Conservation (phyloP, 1,139 yeast species). For the Keqinozyma sinolaborantium region DNA sequence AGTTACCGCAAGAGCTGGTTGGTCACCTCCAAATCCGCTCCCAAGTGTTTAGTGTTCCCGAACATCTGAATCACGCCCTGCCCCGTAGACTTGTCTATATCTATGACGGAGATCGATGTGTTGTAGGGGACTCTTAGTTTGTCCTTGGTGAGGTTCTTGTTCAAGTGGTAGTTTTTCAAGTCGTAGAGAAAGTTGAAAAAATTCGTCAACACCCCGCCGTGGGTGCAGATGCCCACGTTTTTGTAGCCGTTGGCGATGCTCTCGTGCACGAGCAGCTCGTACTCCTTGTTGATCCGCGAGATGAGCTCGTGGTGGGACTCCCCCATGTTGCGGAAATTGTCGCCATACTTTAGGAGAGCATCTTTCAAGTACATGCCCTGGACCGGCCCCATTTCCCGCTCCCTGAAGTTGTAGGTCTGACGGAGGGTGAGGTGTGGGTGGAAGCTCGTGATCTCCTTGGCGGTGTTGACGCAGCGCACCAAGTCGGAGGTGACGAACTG, state of each 20-base stretch:
- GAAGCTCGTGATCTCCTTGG: slow-evolving; percentile 30
- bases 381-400: slow-evolving; percentile 70
- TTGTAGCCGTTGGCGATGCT: slow-evolving; percentile 28
- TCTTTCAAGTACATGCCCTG: slow-evolving; percentile 73
- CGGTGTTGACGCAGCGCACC: slow-evolving; percentile 55
- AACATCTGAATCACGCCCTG: slow-evolving; percentile 45
- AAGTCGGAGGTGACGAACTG: slow-evolving; percentile 58
- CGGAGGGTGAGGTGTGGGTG: slow-evolving; percentile 19
- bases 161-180: slow-evolving; percentile 34
- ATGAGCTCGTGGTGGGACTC: slow-evolving; percentile 49
- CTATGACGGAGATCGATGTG: slow-evolving; percentile 68
- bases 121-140: slow-evolving; percentile 65
- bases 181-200: slow-evolving; percentile 46
- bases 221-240: slow-evolving; percentile 68
- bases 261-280: slow-evolving; percentile 40
- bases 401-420: slow-evolving; percentile 52
- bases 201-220: slow-evolving; percentile 81
- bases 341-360: slow-evolving; percentile 49
- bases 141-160: slow-evolving; percentile 28
- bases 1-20: slow-evolving; percentile 39
- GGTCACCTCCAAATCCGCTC: slow-evolving; percentile 50
- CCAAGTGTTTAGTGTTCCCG: slow-evolving; percentile 65
- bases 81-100: slow-evolving; percentile 35
- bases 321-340: slow-evolving; percentile 42
- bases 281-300: slow-evolving; percentile 46